A percentile compares a stretch with the other conserved stretches of the same genome.
phyloP scores from a whole-genome alignment of 768 basidiomycete species.

The Omphalotus guepiniiformis region DNA sequence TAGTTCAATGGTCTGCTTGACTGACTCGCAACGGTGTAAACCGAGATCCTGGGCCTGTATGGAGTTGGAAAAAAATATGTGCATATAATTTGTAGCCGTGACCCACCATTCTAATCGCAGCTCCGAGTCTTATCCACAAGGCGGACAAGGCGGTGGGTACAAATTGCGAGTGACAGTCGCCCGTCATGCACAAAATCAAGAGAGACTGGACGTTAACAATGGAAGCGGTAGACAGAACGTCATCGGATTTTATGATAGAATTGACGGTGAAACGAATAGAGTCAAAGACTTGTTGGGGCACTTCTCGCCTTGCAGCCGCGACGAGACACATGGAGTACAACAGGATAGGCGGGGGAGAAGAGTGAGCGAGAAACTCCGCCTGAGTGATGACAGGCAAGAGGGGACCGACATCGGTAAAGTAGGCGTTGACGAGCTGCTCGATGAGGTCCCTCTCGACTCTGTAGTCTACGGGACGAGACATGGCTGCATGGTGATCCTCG shows the following conservation, averaged over 20 bases:
- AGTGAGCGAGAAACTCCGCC: constrained; percentile 76
- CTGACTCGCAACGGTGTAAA: constrained; percentile 86
- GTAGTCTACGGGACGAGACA: constrained; percentile 63
- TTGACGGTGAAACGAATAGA: constrained; percentile 87
- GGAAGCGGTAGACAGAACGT: constrained; percentile 83
- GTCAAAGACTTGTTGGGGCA: constrained; percentile 84
- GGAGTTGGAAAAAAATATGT: neutral
- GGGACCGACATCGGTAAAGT: constrained; percentile 88
- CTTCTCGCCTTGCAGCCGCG: constrained; percentile 79
- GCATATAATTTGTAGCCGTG: constrained; percentile 1
- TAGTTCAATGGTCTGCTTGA: constrained; percentile 80
- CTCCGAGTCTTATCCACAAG: constrained; percentile 80
- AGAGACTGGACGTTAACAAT: constrained; percentile 86
- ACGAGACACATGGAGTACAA: constrained; percentile 94
- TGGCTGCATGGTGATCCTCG: constrained; percentile 50
- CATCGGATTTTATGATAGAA: constrained; percentile 80
- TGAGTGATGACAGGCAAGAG: constrained; percentile 86
- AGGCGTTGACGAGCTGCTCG: constrained; percentile 83
- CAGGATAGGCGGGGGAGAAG: constrained; percentile 73
- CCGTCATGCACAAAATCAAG: constrained; percentile 81
- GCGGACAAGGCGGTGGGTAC: constrained; percentile 84
- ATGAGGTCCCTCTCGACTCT: constrained; percentile 75
- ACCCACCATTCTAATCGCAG: constrained; percentile 87
- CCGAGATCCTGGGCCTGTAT: constrained; percentile 94
- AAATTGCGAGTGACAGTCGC: constrained; percentile 87